Conservation (phyloP, 306 rosid genomes). For the Quillaja saponaria region DNA sequence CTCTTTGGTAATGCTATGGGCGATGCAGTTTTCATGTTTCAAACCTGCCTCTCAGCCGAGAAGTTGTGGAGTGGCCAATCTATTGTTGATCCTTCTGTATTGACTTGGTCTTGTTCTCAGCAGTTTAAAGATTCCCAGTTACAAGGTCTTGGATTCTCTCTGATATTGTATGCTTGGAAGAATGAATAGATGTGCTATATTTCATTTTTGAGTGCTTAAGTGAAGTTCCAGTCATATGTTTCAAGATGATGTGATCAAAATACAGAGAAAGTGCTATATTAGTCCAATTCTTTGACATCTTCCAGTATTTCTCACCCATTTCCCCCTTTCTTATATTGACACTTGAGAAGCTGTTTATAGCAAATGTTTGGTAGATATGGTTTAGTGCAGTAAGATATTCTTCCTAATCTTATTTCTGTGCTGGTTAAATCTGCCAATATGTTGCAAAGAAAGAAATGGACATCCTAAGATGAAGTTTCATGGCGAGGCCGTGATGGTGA, state of each 20-base stretch:
- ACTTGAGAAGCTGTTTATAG: too few relatives aligned
- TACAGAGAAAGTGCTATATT: conserved; percentile 24
- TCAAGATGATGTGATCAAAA: conserved; percentile 32
- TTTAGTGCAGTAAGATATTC: too few relatives aligned
- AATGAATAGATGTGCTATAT: conserved; percentile 46
- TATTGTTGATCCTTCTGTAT: conserved; percentile 46
- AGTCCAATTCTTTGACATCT: background rate
- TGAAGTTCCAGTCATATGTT: conserved; percentile 28
- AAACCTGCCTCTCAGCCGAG: conserved; percentile 56
- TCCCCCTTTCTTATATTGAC: too few relatives aligned
- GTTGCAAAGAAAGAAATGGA: too few relatives aligned
- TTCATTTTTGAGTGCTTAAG: conserved; percentile 24
- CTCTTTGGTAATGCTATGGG: conserved; percentile 70
- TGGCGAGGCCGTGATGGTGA: too few relatives aligned
- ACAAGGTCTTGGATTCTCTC: conserved; percentile 74
- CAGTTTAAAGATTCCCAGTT: conserved; percentile 54
- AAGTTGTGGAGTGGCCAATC: conserved; percentile 47
- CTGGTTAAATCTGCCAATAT: too few relatives aligned
- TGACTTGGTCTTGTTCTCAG: conserved; percentile 58
- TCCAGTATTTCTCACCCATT: background rate
- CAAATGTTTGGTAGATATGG: too few relatives aligned
- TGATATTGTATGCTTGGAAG: conserved; percentile 85
- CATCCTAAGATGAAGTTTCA: too few relatives aligned
- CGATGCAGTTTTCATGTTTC: conserved; percentile 87
- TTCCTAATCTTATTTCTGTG: too few relatives aligned